Percentiles rank a stretch among this genome's conserved stretches.
phyloP scores from a whole-genome alignment of 768 basidiomycete species.

The Infundibulicybe gibba region DNA sequence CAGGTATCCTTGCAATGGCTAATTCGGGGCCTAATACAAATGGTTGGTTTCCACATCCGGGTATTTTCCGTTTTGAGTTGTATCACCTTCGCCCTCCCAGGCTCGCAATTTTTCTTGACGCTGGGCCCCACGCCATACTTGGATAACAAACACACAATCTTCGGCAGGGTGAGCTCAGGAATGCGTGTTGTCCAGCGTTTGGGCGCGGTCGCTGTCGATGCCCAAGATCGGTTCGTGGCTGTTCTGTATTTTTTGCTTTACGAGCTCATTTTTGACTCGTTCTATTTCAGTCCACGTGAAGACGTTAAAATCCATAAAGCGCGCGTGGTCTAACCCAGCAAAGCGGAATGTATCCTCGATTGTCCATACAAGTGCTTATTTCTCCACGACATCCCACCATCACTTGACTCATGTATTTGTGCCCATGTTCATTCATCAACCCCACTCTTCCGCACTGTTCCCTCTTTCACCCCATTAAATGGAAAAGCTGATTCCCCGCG shows the following conservation, averaged over 20 bases:
- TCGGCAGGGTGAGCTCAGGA: slow-evolving; percentile 86
- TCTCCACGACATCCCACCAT: neutral
- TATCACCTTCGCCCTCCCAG: slow-evolving; percentile 35
- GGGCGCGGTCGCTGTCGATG: slow-evolving; percentile 87
- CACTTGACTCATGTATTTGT: slow-evolving; percentile 9
- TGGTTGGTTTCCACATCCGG: slow-evolving; percentile 54
- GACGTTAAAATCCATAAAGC: slow-evolving; percentile 90
- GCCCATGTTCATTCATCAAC: slow-evolving; percentile 1
- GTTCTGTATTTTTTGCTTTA: slow-evolving; percentile 2
- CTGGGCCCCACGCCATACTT: slow-evolving; percentile 80
- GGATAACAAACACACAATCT: slow-evolving; percentile 85
- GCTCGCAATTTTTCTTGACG: slow-evolving; percentile 94
- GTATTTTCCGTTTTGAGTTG: slow-evolving; percentile 35
- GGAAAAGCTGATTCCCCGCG: neutral
- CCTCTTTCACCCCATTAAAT: slow-evolving; percentile 11
- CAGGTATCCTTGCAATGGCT: slow-evolving; percentile 95
- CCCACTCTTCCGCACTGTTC: slow-evolving; percentile 2
- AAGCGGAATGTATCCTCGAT: neutral
- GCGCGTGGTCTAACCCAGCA: slow-evolving; percentile 27
- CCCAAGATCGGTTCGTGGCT: slow-evolving; percentile 72
- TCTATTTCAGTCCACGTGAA: slow-evolving; percentile 51
- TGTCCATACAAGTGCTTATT: neutral
- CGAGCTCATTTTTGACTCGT: slow-evolving; percentile 2
- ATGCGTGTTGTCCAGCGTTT: slow-evolving; percentile 92
- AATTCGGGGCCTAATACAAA: slow-evolving; percentile 96